phyloP scores from a whole-genome alignment of 305 asterid genomes.

The Euphrasia arctica region DNA sequence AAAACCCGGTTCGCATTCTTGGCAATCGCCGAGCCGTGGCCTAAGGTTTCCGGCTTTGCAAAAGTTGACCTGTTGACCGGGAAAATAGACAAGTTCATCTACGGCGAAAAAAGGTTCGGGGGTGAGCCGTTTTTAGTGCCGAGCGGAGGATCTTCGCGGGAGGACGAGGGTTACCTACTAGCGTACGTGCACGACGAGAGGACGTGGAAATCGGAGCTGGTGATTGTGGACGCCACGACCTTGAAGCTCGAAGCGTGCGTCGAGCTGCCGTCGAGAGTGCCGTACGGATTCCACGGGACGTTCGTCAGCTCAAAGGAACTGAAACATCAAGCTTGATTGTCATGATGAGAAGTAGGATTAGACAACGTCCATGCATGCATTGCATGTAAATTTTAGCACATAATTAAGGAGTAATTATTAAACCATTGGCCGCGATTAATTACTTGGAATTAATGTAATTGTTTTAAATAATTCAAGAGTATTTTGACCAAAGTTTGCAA shows the following conservation, averaged over 20 bases:
- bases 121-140: constrained; percentile 74
- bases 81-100: constrained; percentile 39
- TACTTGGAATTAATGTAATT: no score
- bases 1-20: constrained; percentile 53
- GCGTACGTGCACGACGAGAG: constrained; percentile 65
- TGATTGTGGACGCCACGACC: constrained; percentile 46
- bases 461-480: no score
- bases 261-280: constrained; percentile 65
- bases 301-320: constrained; percentile 49
- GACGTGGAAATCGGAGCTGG: constrained; percentile 53
- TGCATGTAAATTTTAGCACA: no score
- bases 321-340: constrained; percentile 35
- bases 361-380: no score
- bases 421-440: no score
- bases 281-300: constrained; percentile 79
- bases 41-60: constrained; percentile 71
- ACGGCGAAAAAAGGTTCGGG: constrained; percentile 56
- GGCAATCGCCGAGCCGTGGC: constrained; percentile 81
- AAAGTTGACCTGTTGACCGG: constrained; percentile 58
- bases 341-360: no score
- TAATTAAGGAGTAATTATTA: no score
- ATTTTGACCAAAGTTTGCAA: no score
- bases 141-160: constrained; percentile 29
- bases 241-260: constrained; percentile 48
- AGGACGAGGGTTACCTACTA: constrained; percentile 62